Evolutionary conservation across 75 land plant species (phyloP), one percentile per base, ranked within the genome.

Genomic region (Ceratopteris richardii): DNA sequence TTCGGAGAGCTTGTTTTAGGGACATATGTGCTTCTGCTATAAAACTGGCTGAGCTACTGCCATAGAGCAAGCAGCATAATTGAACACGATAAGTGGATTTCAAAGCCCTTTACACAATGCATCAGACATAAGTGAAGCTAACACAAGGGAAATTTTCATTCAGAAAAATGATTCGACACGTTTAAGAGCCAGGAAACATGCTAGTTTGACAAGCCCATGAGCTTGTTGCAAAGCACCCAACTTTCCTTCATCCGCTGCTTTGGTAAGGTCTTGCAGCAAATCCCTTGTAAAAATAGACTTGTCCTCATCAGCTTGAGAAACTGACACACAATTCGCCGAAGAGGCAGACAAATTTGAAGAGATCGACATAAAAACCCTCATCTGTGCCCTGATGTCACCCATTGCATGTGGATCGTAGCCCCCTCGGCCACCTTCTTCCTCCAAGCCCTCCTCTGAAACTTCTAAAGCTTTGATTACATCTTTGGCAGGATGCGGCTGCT

Each of bases 201-300:
- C 62, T 17, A 60, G 62, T 25, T 60, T 60, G 26, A 60, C 23
- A 14, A 60, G 62, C 24, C 41, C 21, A 14, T 39, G 44, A 39
- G 62, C 62, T 3, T 60, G 39, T 25, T 60, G 62, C 13, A 60
- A 27, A 39, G 62, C 48, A 16, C 62, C 62, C 42, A 60, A 25
- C 27, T 60, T 60, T 2, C 62, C 62, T 29, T 60, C 48, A 22
- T 60, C 48, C 1, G 48, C 62, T 22, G 62, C 62, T 3, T 27
- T 11, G 3, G 19, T 39, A 22, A 43, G 21, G 28, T 60, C 62
- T 1, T 60, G 5, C 23, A 60, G 18, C 3, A 60, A 27, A 2
- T 40, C 62, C 1, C 48, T 42, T 22, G 62, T 42, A 16, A 60
- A 39, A 4, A 52, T 2, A 2, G 17, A 24, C 48, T 39, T 26